Evolutionary conservation across 495 filamentous ascomycete species (phyloP).

Genomic region (Neurospora sp.): DNA sequence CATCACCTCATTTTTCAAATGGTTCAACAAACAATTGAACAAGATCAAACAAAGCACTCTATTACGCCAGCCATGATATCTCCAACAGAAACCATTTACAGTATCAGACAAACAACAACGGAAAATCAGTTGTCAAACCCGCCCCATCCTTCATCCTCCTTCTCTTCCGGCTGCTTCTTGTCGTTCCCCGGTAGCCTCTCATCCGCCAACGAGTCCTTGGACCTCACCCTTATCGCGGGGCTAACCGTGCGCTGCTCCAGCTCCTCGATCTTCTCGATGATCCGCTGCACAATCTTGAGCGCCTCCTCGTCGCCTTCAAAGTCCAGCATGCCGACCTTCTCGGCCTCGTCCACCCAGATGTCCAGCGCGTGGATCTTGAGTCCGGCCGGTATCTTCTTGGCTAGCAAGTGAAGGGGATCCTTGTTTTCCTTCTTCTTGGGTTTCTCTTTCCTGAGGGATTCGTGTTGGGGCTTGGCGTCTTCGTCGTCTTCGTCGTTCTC

Average conservation of each 20-base stretch:
- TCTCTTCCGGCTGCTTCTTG: constrained; percentile 22
- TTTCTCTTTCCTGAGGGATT: background rate
- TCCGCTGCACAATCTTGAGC: constrained; percentile 21
- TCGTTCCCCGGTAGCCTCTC: constrained; percentile 52
- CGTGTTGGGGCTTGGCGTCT: constrained; percentile 14
- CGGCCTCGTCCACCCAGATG: constrained; percentile 81
- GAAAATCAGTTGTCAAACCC: constrained; percentile 53
- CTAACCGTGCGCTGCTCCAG: constrained; percentile 41
- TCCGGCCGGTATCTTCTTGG: constrained; percentile 55
- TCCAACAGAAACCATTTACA: background rate
- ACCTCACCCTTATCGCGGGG: constrained; percentile 64
- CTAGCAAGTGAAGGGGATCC: constrained; percentile 14
- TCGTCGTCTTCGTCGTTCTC: constrained; percentile 2
- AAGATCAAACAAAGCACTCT: background rate
- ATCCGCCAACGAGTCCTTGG: constrained; percentile 64
- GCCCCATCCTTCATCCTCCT: constrained; percentile 50
- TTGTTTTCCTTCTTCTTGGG: background rate
- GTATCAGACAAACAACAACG: too few relatives aligned
- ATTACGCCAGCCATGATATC: background rate
- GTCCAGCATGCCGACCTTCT: constrained; percentile 51
- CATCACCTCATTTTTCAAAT: background rate
- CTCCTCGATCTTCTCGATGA: constrained; percentile 27
- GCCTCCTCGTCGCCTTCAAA: constrained; percentile 27
- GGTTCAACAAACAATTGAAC: background rate
- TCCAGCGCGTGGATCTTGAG: constrained; percentile 82